Conservation (phyloP, 2,329 filamentous ascomycete genomes). For the Hypoxylon sp. region DNA sequence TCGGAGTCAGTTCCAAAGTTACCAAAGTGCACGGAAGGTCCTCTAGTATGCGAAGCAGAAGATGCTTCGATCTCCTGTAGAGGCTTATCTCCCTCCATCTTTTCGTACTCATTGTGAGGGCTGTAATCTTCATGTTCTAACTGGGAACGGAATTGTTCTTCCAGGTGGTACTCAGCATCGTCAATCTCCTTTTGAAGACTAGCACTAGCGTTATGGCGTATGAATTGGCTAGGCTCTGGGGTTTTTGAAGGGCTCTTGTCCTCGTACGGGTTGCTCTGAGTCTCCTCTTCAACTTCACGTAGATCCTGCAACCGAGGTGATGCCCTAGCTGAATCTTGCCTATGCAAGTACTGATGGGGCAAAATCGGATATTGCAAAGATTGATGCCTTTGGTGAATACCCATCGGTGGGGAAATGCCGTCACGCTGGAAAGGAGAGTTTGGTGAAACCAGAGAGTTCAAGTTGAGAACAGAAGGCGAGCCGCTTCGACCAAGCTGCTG, state of each 20-base stretch:
- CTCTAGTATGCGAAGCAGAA: constrained; percentile 57
- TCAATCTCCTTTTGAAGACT: constrained; percentile 88
- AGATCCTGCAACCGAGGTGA: constrained; percentile 79
- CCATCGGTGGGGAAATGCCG: constrained; percentile 60
- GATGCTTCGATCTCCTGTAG: constrained; percentile 40
- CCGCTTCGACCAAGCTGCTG: constrained; percentile 69
- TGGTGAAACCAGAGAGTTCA: constrained; percentile 73
- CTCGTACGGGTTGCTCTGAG: constrained; percentile 56
- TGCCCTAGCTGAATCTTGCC: constrained; percentile 67
- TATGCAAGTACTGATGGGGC: constrained; percentile 69
- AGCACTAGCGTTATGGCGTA: constrained; percentile 79
- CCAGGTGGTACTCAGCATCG: constrained; percentile 86
- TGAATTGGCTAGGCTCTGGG: constrained; percentile 64
- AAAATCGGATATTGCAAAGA: constrained; percentile 71
- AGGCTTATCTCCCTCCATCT: constrained; percentile 50
- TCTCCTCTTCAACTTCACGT: constrained; percentile 80
- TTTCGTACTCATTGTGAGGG: constrained; percentile 67
- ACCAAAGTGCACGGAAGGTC: constrained; percentile 65
- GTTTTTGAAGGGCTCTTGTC: constrained; percentile 68
- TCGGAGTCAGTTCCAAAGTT: constrained; percentile 68
- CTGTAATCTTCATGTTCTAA: constrained; percentile 84
- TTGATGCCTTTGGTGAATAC: constrained; percentile 70
- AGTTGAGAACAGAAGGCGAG: constrained; percentile 74
- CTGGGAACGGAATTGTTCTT: constrained; percentile 83
- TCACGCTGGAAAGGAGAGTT: constrained; percentile 74